Conservation (phyloP, 192 early-diverging fungal genomes). For the Coemansia sp. region DNA sequence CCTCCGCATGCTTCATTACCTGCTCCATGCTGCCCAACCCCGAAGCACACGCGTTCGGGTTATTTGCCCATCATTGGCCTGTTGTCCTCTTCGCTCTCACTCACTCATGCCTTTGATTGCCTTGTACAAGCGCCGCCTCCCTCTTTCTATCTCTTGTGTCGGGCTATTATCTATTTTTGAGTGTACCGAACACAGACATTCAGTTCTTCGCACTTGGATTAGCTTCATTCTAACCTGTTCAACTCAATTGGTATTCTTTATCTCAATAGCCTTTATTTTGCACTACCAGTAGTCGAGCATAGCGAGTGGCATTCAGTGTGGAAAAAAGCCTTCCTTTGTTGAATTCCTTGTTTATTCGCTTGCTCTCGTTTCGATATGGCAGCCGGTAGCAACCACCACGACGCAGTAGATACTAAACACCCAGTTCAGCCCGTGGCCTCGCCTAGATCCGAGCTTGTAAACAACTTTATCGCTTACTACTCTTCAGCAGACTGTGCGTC, state of each 20-base stretch:
- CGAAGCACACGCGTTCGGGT: conserved; percentile 4
- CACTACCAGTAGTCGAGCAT: neutral
- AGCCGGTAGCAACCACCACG: conserved; percentile 18
- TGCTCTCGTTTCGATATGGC: conserved; percentile 25
- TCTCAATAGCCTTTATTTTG: neutral
- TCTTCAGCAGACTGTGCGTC: conserved; percentile 10
- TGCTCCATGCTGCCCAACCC: conserved; percentile 1
- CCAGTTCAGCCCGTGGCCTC: conserved; percentile 7
- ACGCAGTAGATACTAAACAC: conserved; percentile 18
- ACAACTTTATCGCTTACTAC: conserved; percentile 44
- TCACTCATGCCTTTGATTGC: neutral
- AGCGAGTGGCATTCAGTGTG: neutral
- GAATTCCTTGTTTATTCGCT: neutral
- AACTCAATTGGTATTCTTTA: conserved; percentile 1
- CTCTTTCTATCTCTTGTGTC: neutral
- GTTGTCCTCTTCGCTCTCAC: neutral
- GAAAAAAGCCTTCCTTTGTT: neutral
- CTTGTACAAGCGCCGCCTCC: conserved; percentile 4
- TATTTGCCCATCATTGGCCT: neutral
- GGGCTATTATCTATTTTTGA: neutral
- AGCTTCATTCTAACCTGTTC: conserved; percentile 1
- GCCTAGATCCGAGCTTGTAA: conserved; percentile 34
- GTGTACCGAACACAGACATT: neutral
- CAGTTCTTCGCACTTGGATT: neutral
- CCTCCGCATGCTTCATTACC: neutral